These are phyloP conservation scores for Mollisia scopiformis DNA, from an alignment of 2,329 filamentous ascomycete genomes.

Conservation along the genomic window DNA sequence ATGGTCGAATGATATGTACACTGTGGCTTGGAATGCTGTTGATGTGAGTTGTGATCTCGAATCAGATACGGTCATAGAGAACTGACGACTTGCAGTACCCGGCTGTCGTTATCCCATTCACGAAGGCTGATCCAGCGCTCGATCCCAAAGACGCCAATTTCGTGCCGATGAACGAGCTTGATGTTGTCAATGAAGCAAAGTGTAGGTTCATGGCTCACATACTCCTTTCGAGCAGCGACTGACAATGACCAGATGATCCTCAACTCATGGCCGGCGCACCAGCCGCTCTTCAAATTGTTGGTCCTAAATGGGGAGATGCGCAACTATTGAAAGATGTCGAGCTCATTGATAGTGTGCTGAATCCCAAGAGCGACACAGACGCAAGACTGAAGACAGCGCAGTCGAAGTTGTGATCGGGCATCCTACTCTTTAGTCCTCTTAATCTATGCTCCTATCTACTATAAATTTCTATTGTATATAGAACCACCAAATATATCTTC, in stretches of 20 bases:
- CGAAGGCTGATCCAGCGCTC: constrained; percentile 33
- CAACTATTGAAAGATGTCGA: constrained; percentile 38
- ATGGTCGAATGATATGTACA: constrained; percentile 40
- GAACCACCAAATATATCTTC: no score
- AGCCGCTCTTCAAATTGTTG: constrained; percentile 39
- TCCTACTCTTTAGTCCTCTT: not conserved
- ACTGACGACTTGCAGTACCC: constrained; percentile 33
- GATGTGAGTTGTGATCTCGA: constrained; percentile 31
- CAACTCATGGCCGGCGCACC: constrained; percentile 39
- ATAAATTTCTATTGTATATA: not conserved
- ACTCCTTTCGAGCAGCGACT: not conserved
- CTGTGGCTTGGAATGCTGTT: constrained; percentile 40
- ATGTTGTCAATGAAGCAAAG: constrained; percentile 34
- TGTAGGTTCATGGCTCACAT: constrained; percentile 26
- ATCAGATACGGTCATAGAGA: not conserved
- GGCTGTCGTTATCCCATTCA: constrained; percentile 38
- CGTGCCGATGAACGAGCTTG: constrained; percentile 29
- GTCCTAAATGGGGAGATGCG: constrained; percentile 36
- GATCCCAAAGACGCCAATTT: constrained; percentile 35
- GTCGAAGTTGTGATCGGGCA: not conserved
- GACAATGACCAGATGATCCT: constrained; percentile 35
- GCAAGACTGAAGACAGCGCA: not conserved
- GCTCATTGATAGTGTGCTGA: constrained; percentile 34
- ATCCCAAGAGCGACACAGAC: constrained; percentile 5
- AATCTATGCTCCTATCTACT: not conserved